Evolutionary conservation across 768 basidiomycete genomes (phyloP).

Genomic region (Macrolepiota albuminosa): DNA sequence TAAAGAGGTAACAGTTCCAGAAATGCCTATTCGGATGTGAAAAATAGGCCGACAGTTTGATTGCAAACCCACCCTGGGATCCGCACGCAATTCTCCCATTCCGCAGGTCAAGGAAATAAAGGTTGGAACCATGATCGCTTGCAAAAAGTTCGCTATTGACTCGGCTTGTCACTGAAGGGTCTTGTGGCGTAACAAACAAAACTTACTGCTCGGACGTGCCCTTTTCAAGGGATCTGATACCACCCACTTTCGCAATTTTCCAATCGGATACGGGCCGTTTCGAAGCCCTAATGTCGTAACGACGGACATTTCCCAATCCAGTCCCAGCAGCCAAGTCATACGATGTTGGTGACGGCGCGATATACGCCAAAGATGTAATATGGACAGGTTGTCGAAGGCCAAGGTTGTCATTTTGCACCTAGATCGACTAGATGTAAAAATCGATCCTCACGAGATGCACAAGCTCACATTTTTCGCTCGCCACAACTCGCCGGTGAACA

Average conservation of each 20-base stretch:
- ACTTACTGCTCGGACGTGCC: conserved; percentile 64
- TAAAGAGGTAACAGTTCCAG: conserved; percentile 65
- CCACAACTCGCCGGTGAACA: conserved; percentile 78
- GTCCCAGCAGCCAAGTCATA: conserved; percentile 69
- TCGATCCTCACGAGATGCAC: background rate
- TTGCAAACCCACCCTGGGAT: conserved; percentile 51
- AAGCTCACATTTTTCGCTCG: conserved; percentile 70
- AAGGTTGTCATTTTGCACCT: conserved; percentile 73
- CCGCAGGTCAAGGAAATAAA: conserved; percentile 66
- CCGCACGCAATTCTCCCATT: conserved; percentile 60
- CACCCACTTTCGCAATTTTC: conserved; percentile 56
- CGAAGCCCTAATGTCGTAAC: conserved; percentile 72
- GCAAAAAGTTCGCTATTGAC: conserved; percentile 60
- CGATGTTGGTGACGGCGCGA: conserved; percentile 33
- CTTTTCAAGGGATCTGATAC: conserved; percentile 52
- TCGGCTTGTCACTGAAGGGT: conserved; percentile 5
- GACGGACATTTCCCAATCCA: conserved; percentile 64
- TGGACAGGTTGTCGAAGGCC: conserved; percentile 76
- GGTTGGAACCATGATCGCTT: conserved; percentile 57
- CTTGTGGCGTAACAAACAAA: background rate
- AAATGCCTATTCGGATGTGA: conserved; percentile 44
- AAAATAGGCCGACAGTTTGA: background rate
- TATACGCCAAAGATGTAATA: conserved; percentile 62
- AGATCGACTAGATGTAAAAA: background rate
- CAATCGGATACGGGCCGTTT: conserved; percentile 68